A percentile compares a stretch with the other conserved stretches of the same genome.
Conservation (phyloP, 2,329 filamentous ascomycete species). For the Cytospora piceae region DNA sequence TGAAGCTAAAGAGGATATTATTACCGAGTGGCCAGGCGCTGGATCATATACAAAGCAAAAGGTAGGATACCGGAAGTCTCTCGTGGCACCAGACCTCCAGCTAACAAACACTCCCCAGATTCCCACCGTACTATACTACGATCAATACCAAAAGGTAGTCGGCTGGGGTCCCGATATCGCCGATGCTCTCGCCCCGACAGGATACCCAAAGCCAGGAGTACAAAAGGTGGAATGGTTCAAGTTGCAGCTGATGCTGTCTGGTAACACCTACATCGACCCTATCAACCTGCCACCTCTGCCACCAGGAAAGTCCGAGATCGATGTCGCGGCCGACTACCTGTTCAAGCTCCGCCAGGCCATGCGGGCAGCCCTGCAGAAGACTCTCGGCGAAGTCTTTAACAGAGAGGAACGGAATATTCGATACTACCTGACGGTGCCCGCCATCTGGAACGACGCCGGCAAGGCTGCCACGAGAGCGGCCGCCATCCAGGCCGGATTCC, state of each 20-base stretch:
- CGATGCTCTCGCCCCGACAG: conserved; percentile 92
- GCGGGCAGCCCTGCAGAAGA: conserved; percentile 94
- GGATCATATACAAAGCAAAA: conserved; percentile 99
- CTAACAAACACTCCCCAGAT: conserved; percentile 62
- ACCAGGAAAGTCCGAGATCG: conserved; percentile 97
- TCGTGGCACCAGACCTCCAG: neutral
- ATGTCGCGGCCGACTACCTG: conserved; percentile 98
- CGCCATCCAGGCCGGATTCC: conserved; percentile 94
- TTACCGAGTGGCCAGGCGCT: conserved; percentile 97
- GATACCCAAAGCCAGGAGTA: conserved; percentile 95
- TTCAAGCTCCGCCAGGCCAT: conserved; percentile 98
- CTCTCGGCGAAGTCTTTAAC: conserved; percentile 95
- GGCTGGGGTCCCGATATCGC: conserved; percentile 99
- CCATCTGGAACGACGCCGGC: conserved; percentile 98
- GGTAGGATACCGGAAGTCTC: conserved; percentile 53
- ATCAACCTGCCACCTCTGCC: conserved; percentile 98
- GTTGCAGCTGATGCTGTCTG: conserved; percentile 96
- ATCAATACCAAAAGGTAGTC: conserved; percentile 99
- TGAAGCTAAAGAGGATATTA: conserved; percentile 97
- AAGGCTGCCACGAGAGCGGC: conserved; percentile 96
- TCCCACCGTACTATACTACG: conserved; percentile 98
- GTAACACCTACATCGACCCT: conserved; percentile 98
- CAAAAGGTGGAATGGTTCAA: conserved; percentile 99
- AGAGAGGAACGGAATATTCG: conserved; percentile 96
- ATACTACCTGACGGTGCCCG: conserved; percentile 97